Percentiles rank a stretch among this genome's conserved stretches.
Evolutionary conservation across 306 rosid genomes (phyloP).

Genomic region (Pterocarpus santalinus): DNA sequence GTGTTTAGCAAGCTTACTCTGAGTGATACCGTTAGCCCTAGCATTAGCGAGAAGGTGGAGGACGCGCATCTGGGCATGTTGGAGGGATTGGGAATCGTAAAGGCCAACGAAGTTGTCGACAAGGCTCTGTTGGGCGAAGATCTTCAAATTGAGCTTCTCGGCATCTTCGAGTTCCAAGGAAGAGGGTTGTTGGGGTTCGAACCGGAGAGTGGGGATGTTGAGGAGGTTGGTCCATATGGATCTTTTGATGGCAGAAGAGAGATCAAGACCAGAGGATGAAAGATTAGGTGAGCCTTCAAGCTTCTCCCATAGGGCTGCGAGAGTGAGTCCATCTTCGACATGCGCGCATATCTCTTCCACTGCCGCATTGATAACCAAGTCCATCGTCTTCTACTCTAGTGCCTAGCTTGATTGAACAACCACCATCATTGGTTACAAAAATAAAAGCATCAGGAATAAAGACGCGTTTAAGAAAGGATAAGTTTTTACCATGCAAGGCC

Average conservation of each 20-base stretch:
- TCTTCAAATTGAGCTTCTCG: slow-evolving; percentile 58
- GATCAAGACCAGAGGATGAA: slow-evolving; percentile 16
- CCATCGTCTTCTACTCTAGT: slow-evolving; percentile 36
- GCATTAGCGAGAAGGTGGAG: slow-evolving; percentile 78
- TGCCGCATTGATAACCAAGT: slow-evolving; percentile 41
- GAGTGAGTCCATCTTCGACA: slow-evolving; percentile 46
- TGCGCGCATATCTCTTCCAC: slow-evolving; percentile 54
- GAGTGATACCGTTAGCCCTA: slow-evolving; percentile 77
- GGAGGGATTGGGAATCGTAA: slow-evolving; percentile 67
- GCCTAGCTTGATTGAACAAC: not conserved
- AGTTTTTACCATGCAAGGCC: too few relatives aligned
- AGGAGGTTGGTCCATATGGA: slow-evolving; percentile 72
- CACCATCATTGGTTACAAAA: too few relatives aligned
- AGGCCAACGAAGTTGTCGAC: slow-evolving; percentile 75
- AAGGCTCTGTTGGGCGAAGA: slow-evolving; percentile 62
- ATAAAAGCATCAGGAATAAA: too few relatives aligned
- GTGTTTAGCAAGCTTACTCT: slow-evolving; percentile 73
- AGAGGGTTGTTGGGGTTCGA: slow-evolving; percentile 40
- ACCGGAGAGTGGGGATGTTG: slow-evolving; percentile 71
- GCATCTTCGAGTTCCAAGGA: slow-evolving; percentile 50
- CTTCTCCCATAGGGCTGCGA: slow-evolving; percentile 37
- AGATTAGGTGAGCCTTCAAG: slow-evolving; percentile 34
- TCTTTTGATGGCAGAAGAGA: slow-evolving; percentile 49
- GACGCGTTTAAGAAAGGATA: too few relatives aligned
- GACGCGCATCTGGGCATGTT: slow-evolving; percentile 57